These are phyloP conservation scores for Galium porrigens DNA, from an alignment of 305 asterid genomes.

Conservation along the genomic window DNA sequence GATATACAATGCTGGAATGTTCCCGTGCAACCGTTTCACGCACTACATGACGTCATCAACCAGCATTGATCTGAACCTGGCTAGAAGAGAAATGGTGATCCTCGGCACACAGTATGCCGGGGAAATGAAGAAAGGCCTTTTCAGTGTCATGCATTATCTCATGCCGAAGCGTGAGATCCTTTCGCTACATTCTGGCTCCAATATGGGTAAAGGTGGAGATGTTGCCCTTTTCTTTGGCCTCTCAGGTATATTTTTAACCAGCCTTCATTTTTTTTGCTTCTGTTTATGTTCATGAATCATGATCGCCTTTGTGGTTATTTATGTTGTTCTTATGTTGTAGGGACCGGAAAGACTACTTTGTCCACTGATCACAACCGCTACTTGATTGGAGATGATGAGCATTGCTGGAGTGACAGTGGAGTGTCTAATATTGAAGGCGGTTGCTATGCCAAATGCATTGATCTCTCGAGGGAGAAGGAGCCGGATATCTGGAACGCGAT, in stretches of 20 bases:
- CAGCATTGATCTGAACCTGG: constrained; percentile 79
- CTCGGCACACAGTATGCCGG: constrained; percentile 95
- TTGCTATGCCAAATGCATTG: constrained; percentile 89
- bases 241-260: constrained; percentile 43
- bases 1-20: constrained; percentile 91
- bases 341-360: constrained; percentile 86
- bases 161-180: constrained; percentile 92
- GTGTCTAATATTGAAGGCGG: constrained; percentile 97
- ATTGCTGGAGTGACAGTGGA: constrained; percentile 86
- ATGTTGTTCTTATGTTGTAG: constrained; percentile 19
- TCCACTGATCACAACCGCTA: constrained; percentile 78
- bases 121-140: constrained; percentile 93
- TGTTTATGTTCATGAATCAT: neutral
- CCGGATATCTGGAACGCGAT: constrained; percentile 97
- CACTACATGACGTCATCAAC: constrained; percentile 93
- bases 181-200: constrained; percentile 82
- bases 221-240: constrained; percentile 87
- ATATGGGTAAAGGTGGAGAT: constrained; percentile 81
- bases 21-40: constrained; percentile 86
- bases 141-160: constrained; percentile 85
- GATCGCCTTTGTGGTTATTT: neutral
- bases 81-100: constrained; percentile 82
- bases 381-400: constrained; percentile 92
- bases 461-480: constrained; percentile 71
- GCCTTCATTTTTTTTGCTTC: neutral